phyloP scores from a whole-genome alignment of 2,329 filamentous ascomycete species.

The Hymenoscyphus fraxineus region DNA sequence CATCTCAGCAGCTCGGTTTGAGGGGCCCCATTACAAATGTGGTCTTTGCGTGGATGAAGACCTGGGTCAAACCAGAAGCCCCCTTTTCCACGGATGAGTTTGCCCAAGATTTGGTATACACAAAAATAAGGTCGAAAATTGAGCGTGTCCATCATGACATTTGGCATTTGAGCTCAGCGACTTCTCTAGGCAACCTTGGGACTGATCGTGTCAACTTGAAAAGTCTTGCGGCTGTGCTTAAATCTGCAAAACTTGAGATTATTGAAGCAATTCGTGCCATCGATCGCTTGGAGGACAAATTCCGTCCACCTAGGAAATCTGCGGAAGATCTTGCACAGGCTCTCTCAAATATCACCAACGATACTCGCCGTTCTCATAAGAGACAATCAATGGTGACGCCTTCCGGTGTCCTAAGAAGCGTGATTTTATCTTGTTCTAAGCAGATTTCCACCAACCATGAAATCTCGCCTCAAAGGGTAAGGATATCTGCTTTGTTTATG shows the following conservation, averaged over 20 bases:
- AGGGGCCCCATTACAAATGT: conserved; percentile 7
- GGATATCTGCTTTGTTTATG: background rate
- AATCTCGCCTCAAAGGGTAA: background rate
- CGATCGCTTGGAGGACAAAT: conserved; percentile 3
- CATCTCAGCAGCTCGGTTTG: conserved; percentile 20
- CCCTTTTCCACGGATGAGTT: background rate
- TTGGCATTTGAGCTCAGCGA: background rate
- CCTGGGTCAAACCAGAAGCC: conserved; percentile 13
- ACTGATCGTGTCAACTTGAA: background rate
- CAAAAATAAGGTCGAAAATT: background rate
- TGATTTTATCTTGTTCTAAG: conserved; percentile 2
- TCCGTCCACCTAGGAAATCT: background rate
- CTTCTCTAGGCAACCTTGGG: background rate
- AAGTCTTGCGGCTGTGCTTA: background rate
- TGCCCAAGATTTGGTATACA: background rate
- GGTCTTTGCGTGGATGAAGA: conserved; percentile 17
- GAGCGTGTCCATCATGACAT: background rate
- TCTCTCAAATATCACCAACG: conserved; percentile 12
- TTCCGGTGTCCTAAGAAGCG: conserved; percentile 8
- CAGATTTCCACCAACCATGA: conserved; percentile 1
- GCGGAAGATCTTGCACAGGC: conserved; percentile 17
- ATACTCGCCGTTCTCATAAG: background rate
- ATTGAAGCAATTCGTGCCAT: conserved; percentile 6
- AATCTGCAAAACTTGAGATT: background rate
- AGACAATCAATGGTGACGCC: background rate